Percentiles rank a stretch among this genome's conserved stretches.
These are phyloP conservation scores for Chaetomiaceae sp. DNA, from an alignment of 2,329 filamentous ascomycete species.

Conservation along the genomic window DNA sequence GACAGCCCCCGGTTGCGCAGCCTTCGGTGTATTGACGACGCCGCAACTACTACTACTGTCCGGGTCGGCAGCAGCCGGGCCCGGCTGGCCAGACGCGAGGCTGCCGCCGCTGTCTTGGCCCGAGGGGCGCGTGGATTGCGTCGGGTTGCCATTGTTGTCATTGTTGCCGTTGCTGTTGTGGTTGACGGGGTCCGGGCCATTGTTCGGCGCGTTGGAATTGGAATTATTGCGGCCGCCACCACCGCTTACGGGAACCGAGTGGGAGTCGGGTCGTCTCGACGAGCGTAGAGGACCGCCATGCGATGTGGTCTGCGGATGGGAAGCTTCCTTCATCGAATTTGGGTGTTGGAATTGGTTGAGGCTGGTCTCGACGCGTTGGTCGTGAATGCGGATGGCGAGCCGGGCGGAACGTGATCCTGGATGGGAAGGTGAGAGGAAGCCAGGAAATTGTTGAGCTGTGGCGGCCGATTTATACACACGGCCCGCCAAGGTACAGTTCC, in stretches of 20 bases:
- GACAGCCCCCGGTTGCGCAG: constrained; percentile 54
- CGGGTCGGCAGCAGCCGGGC: constrained; percentile 19
- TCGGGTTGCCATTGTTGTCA: constrained; percentile 22
- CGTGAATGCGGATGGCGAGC: background rate
- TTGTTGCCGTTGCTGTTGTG: too few species aligned
- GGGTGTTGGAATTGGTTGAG: constrained; percentile 2
- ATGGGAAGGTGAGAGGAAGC: background rate
- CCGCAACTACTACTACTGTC: constrained; percentile 30
- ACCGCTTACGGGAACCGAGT: constrained; percentile 36
- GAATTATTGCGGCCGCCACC: too few species aligned
- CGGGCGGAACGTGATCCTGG: background rate
- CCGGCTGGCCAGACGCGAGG: constrained; percentile 15
- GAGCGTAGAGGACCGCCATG: constrained; percentile 44
- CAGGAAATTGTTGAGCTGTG: background rate
- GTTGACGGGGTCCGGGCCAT: too few species aligned
- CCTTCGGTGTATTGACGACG: constrained; percentile 42
- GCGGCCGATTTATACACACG: constrained; percentile 6
- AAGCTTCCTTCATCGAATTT: constrained; percentile 59
- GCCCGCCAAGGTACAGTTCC: too few species aligned
- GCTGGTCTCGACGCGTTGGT: constrained; percentile 11
- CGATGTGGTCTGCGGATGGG: constrained; percentile 48
- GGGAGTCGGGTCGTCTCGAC: constrained; percentile 37
- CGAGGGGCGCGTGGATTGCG: constrained; percentile 2
- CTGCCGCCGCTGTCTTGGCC: constrained; percentile 8
- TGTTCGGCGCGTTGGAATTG: too few species aligned